phyloP scores from a whole-genome alignment of 2,329 filamentous ascomycete species.

The Nakataea oryzae region DNA sequence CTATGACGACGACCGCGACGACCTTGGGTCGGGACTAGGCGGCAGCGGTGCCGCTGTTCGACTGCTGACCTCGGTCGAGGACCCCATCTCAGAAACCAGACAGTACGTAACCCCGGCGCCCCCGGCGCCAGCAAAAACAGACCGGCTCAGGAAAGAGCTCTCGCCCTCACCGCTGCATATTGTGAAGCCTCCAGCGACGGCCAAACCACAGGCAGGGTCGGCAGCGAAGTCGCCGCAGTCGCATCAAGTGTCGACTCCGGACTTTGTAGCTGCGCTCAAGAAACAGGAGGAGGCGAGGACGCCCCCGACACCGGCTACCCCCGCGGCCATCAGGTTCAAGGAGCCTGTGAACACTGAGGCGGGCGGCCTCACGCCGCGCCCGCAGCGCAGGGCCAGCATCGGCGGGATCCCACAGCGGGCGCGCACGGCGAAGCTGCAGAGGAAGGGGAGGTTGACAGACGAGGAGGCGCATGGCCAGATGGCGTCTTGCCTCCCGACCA shows the following conservation, averaged over 20 bases:
- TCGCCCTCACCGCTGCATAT: conserved; percentile 10
- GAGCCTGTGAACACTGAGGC: background rate
- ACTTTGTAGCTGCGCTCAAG: conserved; percentile 23
- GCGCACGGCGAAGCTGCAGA: conserved; percentile 42
- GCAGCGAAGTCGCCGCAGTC: conserved; percentile 14
- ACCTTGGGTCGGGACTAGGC: conserved; percentile 31
- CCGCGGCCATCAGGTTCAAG: conserved; percentile 9
- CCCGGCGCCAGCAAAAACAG: conserved; percentile 5
- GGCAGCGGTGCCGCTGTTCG: conserved; percentile 43
- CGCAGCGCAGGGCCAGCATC: background rate
- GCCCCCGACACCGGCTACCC: background rate
- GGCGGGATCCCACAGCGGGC: background rate
- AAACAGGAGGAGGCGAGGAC: conserved; percentile 23
- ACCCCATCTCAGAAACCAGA: conserved; percentile 31
- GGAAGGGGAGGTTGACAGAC: conserved; percentile 20
- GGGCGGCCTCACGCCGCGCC: background rate
- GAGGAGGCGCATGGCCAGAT: conserved; percentile 21
- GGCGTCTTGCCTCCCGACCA: conserved; percentile 31
- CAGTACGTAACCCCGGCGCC: conserved; percentile 39
- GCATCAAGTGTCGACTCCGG: conserved; percentile 20
- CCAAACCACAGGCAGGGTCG: conserved; percentile 14
- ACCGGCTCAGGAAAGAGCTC: background rate
- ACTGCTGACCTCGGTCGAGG: conserved; percentile 53
- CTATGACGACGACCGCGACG: conserved; percentile 45
- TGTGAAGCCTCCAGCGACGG: conserved; percentile 11